A percentile compares a stretch with the other conserved stretches of the same genome.
These are phyloP conservation scores for Skeletonema potamos DNA, from an alignment of 108 stramenopile genomes.

Conservation along the genomic window DNA sequence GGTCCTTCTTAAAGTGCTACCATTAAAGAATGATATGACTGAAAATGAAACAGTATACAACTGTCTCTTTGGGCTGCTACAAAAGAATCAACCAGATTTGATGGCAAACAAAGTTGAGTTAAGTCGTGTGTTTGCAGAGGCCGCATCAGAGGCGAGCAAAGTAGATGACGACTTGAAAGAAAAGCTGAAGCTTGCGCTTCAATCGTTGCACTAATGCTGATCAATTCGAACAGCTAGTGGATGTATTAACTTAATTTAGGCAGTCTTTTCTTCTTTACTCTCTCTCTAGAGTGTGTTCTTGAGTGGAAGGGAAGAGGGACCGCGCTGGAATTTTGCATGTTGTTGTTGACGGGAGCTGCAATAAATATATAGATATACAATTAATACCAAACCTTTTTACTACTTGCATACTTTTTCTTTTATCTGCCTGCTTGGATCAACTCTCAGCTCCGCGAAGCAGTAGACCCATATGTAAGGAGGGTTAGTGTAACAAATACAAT, in stretches of 20 bases:
- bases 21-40: slow-evolving; percentile 91
- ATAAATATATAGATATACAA: too few species aligned
- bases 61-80: slow-evolving; percentile 85
- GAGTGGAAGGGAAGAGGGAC: too few species aligned
- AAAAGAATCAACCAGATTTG: slow-evolving; percentile 82
- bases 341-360: too few species aligned
- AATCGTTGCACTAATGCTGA: slow-evolving; percentile 40
- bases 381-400: too few species aligned
- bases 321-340: too few species aligned
- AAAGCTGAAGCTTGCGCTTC: slow-evolving; percentile 64
- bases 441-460: too few species aligned
- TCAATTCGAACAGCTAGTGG: neutral
- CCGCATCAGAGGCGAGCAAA: slow-evolving; percentile 61
- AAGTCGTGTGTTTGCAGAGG: slow-evolving; percentile 68
- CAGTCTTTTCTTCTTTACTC: too few species aligned
- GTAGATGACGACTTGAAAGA: slow-evolving; percentile 83
- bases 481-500: too few species aligned
- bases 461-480: too few species aligned
- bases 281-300: too few species aligned
- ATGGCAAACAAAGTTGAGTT: slow-evolving; percentile 69
- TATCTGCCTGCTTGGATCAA: too few species aligned
- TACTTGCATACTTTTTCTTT: too few species aligned
- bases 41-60: slow-evolving; percentile 96
- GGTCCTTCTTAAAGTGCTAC: slow-evolving; percentile 79
- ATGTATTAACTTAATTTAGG: neutral